Base-by-base conservation (phyloP, 2,329 filamentous ascomycete genomes). In the Talaromyces verruculosus region DNA sequence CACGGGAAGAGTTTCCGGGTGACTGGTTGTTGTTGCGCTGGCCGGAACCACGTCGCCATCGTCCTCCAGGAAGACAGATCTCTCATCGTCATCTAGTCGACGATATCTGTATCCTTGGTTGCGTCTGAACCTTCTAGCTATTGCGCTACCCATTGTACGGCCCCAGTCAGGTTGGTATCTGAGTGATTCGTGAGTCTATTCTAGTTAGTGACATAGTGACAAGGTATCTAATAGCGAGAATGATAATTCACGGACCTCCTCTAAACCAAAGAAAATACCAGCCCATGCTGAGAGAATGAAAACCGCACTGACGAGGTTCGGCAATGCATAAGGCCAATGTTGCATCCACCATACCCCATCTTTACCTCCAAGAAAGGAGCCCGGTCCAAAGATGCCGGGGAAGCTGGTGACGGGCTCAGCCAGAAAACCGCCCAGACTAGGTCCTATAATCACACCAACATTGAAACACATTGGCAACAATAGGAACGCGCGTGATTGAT, bases 381-480 rank as follows among this genome's bases (percentile, higher is more conserved):
- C 83, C 3, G 85, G 82, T 0, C 87, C 88, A 71, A 92, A 91
- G 0, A 90, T 63, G 0, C 77, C 76, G 0, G 89, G 89, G 72
- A 91, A 86, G 10, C 80, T 88, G 6, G 79, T 80, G 5, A 85
- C 81, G 0, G 90, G 89, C 70, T 92, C 87, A 17, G 90, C 89
- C 33, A 92, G 79, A 60, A 90, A 75, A 33, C 90, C 90, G 51
- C 90, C 89, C 2, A 87, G 71, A 10, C 87, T 78, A 0, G 85
- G 85, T 0, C 85, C 85, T n/a, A 87, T 78, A 51, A 87, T 86
- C 59, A 87, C 81, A 13, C 86, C 87, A 22, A 88, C 82, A 70
- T 91, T 91, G 77, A 91, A 89, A 59, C 88, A 89, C 84, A 92
- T 89, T 0, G 86, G 85, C 64, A 88, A 69, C 8, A 89, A 77